These are phyloP conservation scores for Leptographium wingfieldii DNA, from an alignment of 2,329 filamentous ascomycete species.

Conservation along the genomic window DNA sequence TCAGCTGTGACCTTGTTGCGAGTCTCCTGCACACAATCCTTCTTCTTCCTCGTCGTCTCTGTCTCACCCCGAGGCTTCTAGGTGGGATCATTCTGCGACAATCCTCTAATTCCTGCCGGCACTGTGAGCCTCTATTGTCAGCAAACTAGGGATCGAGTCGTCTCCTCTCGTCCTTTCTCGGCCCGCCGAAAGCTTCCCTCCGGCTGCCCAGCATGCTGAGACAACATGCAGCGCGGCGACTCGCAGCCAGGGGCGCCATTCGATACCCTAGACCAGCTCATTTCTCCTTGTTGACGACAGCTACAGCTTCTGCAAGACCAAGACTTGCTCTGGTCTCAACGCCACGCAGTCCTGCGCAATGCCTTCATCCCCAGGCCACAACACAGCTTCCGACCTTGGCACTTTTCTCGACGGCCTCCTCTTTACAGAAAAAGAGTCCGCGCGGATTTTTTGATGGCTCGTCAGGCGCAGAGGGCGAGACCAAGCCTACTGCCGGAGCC, in stretches of 20 bases:
- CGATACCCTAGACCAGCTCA: background rate
- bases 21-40: background rate
- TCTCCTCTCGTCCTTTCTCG: background rate
- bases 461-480: conserved; percentile 8
- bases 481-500: conserved; percentile 9
- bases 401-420: conserved; percentile 9
- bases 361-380: background rate
- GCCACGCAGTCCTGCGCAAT: background rate
- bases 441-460: conserved; percentile 13
- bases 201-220: conserved; percentile 10
- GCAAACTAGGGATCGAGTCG: background rate
- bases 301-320: background rate
- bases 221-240: conserved; percentile 11
- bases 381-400: background rate
- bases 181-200: background rate
- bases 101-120: background rate
- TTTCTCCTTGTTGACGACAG: conserved; percentile 3
- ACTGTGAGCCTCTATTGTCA: background rate
- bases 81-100: background rate
- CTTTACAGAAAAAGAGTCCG: conserved; percentile 10
- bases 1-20: conserved; percentile 2
- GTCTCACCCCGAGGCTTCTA: background rate
- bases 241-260: conserved; percentile 5
- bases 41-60: background rate
- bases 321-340: conserved; percentile 1